A percentile compares a stretch with the other conserved stretches of the same genome.
Conservation (phyloP, 1,284 basidiomycete genomes). For the Xerocomus amazonicus region DNA sequence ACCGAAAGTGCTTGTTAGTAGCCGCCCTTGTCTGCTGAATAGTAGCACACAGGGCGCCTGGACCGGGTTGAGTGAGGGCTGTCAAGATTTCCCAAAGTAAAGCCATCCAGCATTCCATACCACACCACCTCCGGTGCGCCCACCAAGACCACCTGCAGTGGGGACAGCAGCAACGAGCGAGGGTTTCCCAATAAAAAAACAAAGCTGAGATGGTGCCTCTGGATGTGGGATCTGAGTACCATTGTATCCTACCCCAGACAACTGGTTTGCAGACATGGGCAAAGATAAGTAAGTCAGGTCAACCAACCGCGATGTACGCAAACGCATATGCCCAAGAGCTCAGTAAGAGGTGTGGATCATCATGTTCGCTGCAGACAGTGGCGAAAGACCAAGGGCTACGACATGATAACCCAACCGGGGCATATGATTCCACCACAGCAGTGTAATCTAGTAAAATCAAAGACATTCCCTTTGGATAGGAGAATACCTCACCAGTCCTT, state of each 20-base stretch:
- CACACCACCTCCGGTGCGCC: constrained; percentile 14
- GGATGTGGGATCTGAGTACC: constrained; percentile 41
- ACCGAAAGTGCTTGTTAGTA: constrained; percentile 78
- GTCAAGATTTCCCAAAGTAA: constrained; percentile 66
- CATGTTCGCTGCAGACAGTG: constrained; percentile 15
- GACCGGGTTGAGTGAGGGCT: constrained; percentile 83
- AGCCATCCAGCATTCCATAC: constrained; percentile 1
- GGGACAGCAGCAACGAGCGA: constrained; percentile 77
- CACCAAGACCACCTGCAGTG: constrained; percentile 82
- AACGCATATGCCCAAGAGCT: constrained; percentile 37
- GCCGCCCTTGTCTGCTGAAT: constrained; percentile 74
- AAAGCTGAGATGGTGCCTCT: constrained; percentile 9
- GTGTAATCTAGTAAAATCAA: no score
- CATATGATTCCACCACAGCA: no score
- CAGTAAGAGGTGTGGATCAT: constrained; percentile 42
- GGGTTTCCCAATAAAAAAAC: constrained; percentile 60
- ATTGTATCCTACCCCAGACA: constrained; percentile 86
- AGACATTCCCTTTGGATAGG: no score
- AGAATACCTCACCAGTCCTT: no score
- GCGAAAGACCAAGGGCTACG: no score
- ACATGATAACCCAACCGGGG: no score
- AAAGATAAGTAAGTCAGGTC: constrained; percentile 6
- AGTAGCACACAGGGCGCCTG: constrained; percentile 80
- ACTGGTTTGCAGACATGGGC: constrained; percentile 49
- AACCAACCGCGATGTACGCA: constrained; percentile 16